Evolutionary conservation across 345 rosid species (phyloP).

Genomic region (Draba incana): DNA sequence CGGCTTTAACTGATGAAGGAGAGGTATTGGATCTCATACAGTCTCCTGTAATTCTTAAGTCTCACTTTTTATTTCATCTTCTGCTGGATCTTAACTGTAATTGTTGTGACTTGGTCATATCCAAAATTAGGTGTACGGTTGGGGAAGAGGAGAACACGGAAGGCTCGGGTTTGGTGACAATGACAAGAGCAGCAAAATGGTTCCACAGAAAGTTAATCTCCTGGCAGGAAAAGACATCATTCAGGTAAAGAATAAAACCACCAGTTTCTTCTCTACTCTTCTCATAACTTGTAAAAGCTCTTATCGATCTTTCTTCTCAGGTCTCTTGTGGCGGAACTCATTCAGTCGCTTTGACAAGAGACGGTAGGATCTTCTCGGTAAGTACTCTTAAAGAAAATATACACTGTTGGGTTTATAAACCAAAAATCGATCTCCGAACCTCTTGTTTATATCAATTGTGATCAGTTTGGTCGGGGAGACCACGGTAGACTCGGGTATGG

Average conservation of each 20-base stretch:
- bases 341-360: slow-evolving; percentile 88
- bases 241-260: slow-evolving; percentile 54
- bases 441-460: slow-evolving; percentile 11
- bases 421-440: background rate
- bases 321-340: slow-evolving; percentile 99
- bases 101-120: slow-evolving; percentile 26
- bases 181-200: slow-evolving; percentile 98
- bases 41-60: slow-evolving; percentile 10
- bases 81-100: slow-evolving; percentile 15
- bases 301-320: slow-evolving; percentile 43
- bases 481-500: slow-evolving; percentile 97
- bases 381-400: slow-evolving; percentile 39
- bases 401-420: slow-evolving; percentile 13
- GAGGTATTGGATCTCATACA: slow-evolving; percentile 56
- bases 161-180: slow-evolving; percentile 98
- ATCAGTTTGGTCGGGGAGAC: slow-evolving; percentile 96
- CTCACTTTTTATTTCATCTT: background rate
- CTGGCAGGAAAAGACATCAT: slow-evolving; percentile 77
- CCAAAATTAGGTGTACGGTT: slow-evolving; percentile 74
- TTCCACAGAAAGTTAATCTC: slow-evolving; percentile 91
- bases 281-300: slow-evolving; percentile 11
- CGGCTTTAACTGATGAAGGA: slow-evolving; percentile 78
- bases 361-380: slow-evolving; percentile 90
- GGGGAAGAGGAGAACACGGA: slow-evolving; percentile 99
- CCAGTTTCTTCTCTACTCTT: background rate